phyloP scores from a whole-genome alignment of 2,329 filamentous ascomycete species.

The Colletotrichum sp. region DNA sequence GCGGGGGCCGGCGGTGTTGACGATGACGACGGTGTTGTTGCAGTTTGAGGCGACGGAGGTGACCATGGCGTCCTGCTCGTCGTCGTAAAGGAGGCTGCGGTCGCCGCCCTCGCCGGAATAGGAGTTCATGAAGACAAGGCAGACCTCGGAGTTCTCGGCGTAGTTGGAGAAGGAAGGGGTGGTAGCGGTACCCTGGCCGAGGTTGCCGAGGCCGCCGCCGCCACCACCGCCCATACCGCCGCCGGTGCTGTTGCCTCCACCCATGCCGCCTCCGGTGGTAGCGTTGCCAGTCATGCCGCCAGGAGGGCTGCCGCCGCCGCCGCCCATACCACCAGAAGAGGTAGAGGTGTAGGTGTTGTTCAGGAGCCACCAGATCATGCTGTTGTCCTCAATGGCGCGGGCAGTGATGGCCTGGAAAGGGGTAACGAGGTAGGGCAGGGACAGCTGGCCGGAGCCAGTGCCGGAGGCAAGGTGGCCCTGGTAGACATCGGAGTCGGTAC shows the following conservation, averaged over 20 bases:
- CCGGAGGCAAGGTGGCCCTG: conserved; percentile 8
- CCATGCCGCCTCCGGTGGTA: background rate
- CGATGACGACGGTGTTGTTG: conserved; percentile 65
- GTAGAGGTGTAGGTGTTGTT: conserved; percentile 15
- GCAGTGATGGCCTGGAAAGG: conserved; percentile 12
- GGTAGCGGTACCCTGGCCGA: background rate
- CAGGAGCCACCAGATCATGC: conserved; percentile 35
- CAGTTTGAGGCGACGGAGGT: conserved; percentile 64
- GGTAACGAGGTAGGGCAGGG: conserved; percentile 5
- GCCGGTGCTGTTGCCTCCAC: conserved; percentile 1
- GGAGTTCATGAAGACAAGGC: conserved; percentile 16
- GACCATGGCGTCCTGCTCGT: conserved; percentile 53
- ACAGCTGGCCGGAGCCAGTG: conserved; percentile 8
- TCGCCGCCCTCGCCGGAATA: conserved; percentile 73
- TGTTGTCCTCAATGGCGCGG: conserved; percentile 46
- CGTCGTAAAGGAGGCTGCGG: conserved; percentile 70
- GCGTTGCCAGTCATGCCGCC: background rate
- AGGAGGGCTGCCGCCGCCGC: background rate
- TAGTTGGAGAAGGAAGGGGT: conserved; percentile 8
- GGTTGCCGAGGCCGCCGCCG: background rate
- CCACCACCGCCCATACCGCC: conserved; percentile 3
- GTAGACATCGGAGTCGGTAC: conserved; percentile 5
- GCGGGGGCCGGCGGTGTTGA: conserved; percentile 68
- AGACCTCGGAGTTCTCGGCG: conserved; percentile 8
- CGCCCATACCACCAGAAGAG: background rate